Conservation (phyloP, 148 eudicot species). For the Chenopodium suecicum region DNA sequence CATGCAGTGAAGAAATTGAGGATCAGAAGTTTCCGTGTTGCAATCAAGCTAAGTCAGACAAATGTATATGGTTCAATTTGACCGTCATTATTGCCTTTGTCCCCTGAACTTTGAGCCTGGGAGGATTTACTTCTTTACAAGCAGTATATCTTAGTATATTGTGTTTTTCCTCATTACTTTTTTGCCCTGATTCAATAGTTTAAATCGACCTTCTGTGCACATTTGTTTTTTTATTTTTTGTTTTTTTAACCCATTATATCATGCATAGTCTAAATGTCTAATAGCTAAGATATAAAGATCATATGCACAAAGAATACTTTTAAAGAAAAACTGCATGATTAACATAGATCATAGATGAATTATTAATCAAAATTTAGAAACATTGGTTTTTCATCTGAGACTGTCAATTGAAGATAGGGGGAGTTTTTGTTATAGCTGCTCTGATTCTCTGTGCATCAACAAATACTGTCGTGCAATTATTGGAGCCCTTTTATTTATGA, state of each 20-base stretch:
- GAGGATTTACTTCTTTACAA: no score
- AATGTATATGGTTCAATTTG: neutral
- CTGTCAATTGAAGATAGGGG: neutral
- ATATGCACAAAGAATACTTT: no score
- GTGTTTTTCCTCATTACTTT: no score
- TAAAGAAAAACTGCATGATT: neutral
- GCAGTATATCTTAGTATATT: no score
- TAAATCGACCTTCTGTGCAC: no score
- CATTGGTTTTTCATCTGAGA: neutral
- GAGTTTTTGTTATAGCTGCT: neutral
- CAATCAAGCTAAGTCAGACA: neutral
- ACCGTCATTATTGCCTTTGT: neutral
- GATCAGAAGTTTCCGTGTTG: neutral
- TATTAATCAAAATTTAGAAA: neutral
- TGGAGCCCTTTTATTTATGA: constrained; percentile 3
- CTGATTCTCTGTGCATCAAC: neutral
- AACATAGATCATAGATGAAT: neutral
- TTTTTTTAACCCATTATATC: no score
- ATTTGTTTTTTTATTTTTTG: no score
- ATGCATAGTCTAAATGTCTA: neutral
- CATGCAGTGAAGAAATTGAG: neutral
- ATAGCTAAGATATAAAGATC: no score
- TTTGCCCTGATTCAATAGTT: no score
- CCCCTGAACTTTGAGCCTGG: no score
- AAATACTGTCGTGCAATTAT: neutral